Percentiles rank a stretch among this genome's conserved stretches.
Evolutionary conservation across 257 asterid genomes (phyloP).

Genomic region (Pogostemon cablin): DNA sequence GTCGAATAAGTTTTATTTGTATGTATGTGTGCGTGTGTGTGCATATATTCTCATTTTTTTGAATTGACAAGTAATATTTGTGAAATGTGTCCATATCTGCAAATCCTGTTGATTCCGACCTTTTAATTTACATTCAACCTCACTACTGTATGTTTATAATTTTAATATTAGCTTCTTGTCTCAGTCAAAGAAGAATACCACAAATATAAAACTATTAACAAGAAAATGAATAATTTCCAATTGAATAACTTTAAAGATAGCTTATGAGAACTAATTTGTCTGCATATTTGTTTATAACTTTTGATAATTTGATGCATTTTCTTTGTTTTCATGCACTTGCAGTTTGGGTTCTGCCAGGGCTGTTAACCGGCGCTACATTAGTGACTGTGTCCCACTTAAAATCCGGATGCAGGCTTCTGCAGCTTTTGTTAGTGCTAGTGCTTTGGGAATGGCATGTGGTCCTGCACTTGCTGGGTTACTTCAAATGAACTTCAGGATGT

Average conservation of each 20-base stretch:
- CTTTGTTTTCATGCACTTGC: slow-evolving; percentile 39
- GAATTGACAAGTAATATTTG: neutral
- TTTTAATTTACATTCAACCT: too few relatives aligned
- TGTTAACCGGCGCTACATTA: slow-evolving; percentile 91
- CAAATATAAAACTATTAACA: neutral
- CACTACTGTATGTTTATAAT: neutral
- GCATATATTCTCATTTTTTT: too few relatives aligned
- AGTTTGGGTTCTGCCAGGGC: slow-evolving; percentile 99
- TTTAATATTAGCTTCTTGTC: neutral
- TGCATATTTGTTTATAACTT: slow-evolving; percentile 5
- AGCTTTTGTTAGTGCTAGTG: slow-evolving; percentile 98
- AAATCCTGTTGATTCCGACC: neutral
- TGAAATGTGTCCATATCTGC: slow-evolving; percentile 2
- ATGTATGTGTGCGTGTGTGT: neutral
- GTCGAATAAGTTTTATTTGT: neutral
- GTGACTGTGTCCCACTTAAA: slow-evolving; percentile 94
- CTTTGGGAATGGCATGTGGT: slow-evolving; percentile 99
- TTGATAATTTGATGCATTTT: slow-evolving; percentile 12
- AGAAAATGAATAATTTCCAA: neutral
- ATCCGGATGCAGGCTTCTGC: slow-evolving; percentile 97
- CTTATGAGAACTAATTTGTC: slow-evolving; percentile 5
- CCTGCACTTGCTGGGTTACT: slow-evolving; percentile 97
- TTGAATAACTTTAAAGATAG: slow-evolving; percentile 1
- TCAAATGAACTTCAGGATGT: slow-evolving; percentile 69
- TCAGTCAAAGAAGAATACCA: neutral